Percentiles rank a stretch among this genome's conserved stretches.
Conservation (phyloP, 192 early-diverging fungal genomes). For the Gamsiella multidivaricata region DNA sequence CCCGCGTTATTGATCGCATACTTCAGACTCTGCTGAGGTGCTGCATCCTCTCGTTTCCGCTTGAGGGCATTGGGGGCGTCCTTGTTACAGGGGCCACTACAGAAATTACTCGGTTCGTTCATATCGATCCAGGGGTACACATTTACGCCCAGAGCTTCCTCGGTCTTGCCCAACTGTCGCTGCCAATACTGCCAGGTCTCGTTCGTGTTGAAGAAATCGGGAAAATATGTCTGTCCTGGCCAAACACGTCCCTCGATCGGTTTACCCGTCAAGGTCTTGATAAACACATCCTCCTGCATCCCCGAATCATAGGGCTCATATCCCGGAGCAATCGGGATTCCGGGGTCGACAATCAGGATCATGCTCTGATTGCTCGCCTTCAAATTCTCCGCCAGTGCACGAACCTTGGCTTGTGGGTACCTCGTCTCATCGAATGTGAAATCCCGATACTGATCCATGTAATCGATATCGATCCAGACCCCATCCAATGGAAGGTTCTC, state of each 20-base stretch:
- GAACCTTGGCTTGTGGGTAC: slow-evolving; percentile 65
- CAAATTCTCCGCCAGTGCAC: slow-evolving; percentile 57
- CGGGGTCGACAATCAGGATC: slow-evolving; percentile 75
- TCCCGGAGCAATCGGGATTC: slow-evolving; percentile 59
- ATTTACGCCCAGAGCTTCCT: slow-evolving; percentile 57
- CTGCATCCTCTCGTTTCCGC: slow-evolving; percentile 26
- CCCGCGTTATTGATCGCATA: slow-evolving; percentile 53
- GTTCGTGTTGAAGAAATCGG: slow-evolving; percentile 71
- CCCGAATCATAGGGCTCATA: slow-evolving; percentile 67
- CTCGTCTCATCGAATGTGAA: slow-evolving; percentile 68
- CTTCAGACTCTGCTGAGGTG: slow-evolving; percentile 41
- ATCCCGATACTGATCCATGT: slow-evolving; percentile 71
- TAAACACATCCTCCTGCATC: slow-evolving; percentile 61
- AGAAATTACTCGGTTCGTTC: slow-evolving; percentile 76
- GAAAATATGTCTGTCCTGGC: slow-evolving; percentile 74
- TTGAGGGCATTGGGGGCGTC: slow-evolving; percentile 28
- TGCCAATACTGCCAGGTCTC: slow-evolving; percentile 46
- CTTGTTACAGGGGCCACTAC: slow-evolving; percentile 64
- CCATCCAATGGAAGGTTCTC: slow-evolving; percentile 70
- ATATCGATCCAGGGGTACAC: slow-evolving; percentile 79
- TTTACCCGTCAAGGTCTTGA: slow-evolving; percentile 66
- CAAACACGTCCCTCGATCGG: slow-evolving; percentile 68
- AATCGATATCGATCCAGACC: slow-evolving; percentile 78
- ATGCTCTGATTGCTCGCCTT: slow-evolving; percentile 63
- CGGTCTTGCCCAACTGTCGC: slow-evolving; percentile 55